Percentiles rank a stretch among this genome's conserved stretches.
These are phyloP conservation scores for Sporisorium exsertum DNA, from an alignment of 1,284 basidiomycete species.

Conservation along the genomic window DNA sequence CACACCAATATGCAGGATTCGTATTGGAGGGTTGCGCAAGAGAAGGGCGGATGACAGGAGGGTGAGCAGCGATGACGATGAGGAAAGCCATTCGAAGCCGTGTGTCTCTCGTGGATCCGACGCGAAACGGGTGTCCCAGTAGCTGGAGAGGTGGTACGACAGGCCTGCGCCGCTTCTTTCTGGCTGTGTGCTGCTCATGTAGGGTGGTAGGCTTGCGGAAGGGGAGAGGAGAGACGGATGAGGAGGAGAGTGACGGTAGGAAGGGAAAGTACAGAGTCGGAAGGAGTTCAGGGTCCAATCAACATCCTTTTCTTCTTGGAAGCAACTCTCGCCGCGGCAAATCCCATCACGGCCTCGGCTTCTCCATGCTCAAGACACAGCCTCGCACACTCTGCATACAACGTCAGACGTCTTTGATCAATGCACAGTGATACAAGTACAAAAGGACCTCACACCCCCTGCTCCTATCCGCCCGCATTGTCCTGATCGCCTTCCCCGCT, in stretches of 20 bases:
- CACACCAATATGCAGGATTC: slow-evolving; percentile 45
- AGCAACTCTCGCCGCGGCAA: background rate
- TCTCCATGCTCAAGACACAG: background rate
- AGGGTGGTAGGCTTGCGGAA: background rate
- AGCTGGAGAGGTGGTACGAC: slow-evolving; percentile 55
- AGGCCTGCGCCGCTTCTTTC: background rate
- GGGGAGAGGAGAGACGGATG: background rate
- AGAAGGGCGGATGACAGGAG: background rate
- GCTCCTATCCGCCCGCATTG: slow-evolving; percentile 34
- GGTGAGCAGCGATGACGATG: slow-evolving; percentile 11
- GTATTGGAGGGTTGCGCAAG: slow-evolving; percentile 1
- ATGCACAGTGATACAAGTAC: slow-evolving; percentile 12
- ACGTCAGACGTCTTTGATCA: background rate
- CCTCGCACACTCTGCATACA: background rate
- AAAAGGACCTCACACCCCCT: slow-evolving; percentile 48
- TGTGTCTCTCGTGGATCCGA: slow-evolving; percentile 63
- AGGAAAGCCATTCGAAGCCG: slow-evolving; percentile 47
- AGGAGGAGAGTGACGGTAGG: background rate
- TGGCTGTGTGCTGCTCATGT: background rate
- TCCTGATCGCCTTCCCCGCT: slow-evolving; percentile 62
- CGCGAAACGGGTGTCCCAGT: slow-evolving; percentile 55
- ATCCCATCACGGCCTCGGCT: background rate
- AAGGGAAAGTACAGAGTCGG: background rate
- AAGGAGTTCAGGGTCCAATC: slow-evolving; percentile 22
- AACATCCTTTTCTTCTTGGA: slow-evolving; percentile 60